Evolutionary conservation across 108 stramenopile species (phyloP), one percentile per base, ranked within the genome.

Genomic region (Chaetoceros tenuissimus): DNA sequence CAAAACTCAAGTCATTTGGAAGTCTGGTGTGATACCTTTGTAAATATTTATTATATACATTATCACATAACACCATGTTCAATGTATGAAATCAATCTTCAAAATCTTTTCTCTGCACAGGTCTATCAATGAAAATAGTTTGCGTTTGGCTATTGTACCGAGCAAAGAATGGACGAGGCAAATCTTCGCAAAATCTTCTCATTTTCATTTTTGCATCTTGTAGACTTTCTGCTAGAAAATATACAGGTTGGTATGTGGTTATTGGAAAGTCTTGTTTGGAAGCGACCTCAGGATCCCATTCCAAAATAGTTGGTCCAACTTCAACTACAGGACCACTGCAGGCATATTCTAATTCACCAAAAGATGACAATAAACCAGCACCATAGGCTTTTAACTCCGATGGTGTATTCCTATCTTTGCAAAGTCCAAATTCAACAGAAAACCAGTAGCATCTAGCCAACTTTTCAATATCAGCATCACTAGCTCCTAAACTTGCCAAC

Each of bases 331-430:
- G 73, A 48, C 64, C 64, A n/a, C n/a, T n/a, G 67, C 96, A 97
- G 0, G 97, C 77, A 64, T 97, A 94, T 74, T 96, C 92, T 31
- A 98, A 62, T 68, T 98, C 97, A 23, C 96, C 96, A 70, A 93
- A 98, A 20, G 85, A 87, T 17, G 93, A 94, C 0, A 98, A 74
- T 44, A 98, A 67, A 3, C 97, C 97, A 19, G 97, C 97, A 10
- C 97, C 97, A 58, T 97, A 96, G 0, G 97, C 97, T 71, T 96
- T 95, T n/a, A n/a, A n/a, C n/a, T n/a, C n/a, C n/a, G n/a, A n/a
- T n/a, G n/a, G n/a, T n/a, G n/a, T n/a, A 63, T 72, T 66, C 51
- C 73, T 60, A 64, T 93, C 85, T 5, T 69, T 61, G 68, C 92
- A 94, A 7, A 96, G 61, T 7, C 97, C 97, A 62, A 98, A 98